Evolutionary conservation across 305 asterid species (phyloP), one percentile per base, ranked within the genome.

Genomic region (Plantago coronopus): DNA sequence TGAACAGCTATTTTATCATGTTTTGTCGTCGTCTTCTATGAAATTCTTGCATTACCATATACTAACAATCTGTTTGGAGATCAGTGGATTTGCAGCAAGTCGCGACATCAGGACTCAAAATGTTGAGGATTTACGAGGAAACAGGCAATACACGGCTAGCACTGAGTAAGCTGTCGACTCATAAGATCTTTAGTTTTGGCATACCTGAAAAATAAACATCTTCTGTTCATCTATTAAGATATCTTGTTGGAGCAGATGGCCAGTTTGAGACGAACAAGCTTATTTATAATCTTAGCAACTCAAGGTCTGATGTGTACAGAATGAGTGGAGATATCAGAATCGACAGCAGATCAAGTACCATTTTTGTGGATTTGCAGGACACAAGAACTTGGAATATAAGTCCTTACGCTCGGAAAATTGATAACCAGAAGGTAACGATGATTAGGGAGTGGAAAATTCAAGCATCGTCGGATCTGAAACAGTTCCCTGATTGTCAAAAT

Each of bases 331-430:
- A 83, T 59, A 61, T 81, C 55, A 72, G 91, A 67, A 70, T 81
- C 63, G 71, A 79, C 0, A 77, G 79, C 23, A 54, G 57, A 60
- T 74, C 83, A 11, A 66, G 85, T 53, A 73, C 87, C 64, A 69
- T 83, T 57, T 78, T 65, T 68, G 49, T 79, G 29, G 69, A 64
- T 29, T 72, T 81, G 43, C 57, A 18, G 0, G 11, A 31, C 17
- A 27, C 25, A 29, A 44, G 25, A 34, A 63, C 72, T 10, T 69
- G 76, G 79, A 70, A 48, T 21, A 59, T 75, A 58, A 76, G 57
- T 34, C 95, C 95, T 5, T 78, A 79, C 69, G 74, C 95, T 25
- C 73, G 88, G 21, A 83, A 81, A 65, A 54, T 12, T 3, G 82
- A 81, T 27, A 1, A 21, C 0, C 1, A 1, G 5, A 81, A 70